A percentile compares a stretch with the other conserved stretches of the same genome.
Conservation (phyloP, 2,329 filamentous ascomycete species). For the Celoporthe dispersa region DNA sequence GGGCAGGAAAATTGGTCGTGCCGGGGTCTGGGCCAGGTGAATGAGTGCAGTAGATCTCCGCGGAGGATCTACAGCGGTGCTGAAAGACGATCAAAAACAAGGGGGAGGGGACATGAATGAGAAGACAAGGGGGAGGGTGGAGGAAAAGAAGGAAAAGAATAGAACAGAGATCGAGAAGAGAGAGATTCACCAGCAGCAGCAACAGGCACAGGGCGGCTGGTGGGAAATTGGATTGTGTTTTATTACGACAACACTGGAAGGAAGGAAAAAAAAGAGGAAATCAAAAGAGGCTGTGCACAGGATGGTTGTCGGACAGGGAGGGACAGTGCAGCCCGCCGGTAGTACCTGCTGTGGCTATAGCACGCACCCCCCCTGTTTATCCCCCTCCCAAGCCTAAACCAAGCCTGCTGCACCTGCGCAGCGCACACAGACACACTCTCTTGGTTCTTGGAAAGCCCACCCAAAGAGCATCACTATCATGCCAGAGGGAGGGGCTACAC, state of each 20-base stretch:
- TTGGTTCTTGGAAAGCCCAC: no score
- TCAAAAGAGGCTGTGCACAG: constrained; percentile 9
- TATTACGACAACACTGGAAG: constrained; percentile 8
- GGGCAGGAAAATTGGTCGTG: no score
- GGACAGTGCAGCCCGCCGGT: background rate
- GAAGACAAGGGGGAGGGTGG: background rate
- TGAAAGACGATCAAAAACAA: background rate
- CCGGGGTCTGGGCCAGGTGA: background rate
- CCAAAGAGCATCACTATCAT: no score
- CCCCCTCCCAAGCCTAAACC: no score
- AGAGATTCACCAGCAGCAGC: constrained; percentile 2
- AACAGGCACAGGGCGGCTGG: background rate
- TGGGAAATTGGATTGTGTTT: constrained; percentile 9
- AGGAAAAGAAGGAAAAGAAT: background rate
- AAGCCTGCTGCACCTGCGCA: no score
- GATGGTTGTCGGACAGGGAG: constrained; percentile 2
- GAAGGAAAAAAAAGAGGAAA: background rate
- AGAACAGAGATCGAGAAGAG: background rate
- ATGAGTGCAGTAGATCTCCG: background rate
- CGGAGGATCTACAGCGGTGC: background rate
- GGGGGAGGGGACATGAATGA: background rate
- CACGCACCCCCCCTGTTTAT: no score
- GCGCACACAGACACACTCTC: no score
- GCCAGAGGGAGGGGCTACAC: no score
- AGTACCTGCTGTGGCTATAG: background rate